Evolutionary conservation across 345 rosid genomes (phyloP).

Genomic region (Salix udensis): DNA sequence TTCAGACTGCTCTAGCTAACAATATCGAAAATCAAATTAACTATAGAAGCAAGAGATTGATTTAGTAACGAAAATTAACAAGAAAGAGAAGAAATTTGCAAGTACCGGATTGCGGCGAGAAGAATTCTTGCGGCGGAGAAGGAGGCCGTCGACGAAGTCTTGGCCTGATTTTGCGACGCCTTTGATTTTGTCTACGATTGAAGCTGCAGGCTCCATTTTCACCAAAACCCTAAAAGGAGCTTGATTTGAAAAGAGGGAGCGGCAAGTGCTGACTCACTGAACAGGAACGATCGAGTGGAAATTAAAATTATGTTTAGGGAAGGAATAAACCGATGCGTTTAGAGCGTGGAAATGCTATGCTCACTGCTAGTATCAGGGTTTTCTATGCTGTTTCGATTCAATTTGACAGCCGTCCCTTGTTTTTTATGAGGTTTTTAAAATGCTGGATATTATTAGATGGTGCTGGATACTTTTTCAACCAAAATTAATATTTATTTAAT

Average conservation of each 20-base stretch:
- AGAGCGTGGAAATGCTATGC: neutral
- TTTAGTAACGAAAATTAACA: neutral
- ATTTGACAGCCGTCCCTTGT: conserved; percentile 1
- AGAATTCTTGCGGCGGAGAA: conserved; percentile 32
- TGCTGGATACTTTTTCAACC: too few relatives aligned
- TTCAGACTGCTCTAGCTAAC: too few relatives aligned
- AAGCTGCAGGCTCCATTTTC: conserved; percentile 54
- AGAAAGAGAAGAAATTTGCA: neutral
- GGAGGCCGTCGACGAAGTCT: conserved; percentile 39
- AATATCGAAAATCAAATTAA: neutral
- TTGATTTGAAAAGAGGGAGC: conserved; percentile 9
- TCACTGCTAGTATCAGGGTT: neutral
- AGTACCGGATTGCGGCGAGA: conserved; percentile 65
- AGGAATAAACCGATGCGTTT: neutral
- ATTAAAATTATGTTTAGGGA: too few relatives aligned
- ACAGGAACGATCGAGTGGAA: too few relatives aligned
- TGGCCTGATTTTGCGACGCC: conserved; percentile 47
- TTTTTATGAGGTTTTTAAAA: too few relatives aligned
- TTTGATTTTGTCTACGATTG: conserved; percentile 46
- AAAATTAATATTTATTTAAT: too few relatives aligned
- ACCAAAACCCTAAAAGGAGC: conserved; percentile 3
- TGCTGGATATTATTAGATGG: too few relatives aligned
- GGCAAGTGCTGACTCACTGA: neutral
- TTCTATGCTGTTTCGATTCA: neutral
- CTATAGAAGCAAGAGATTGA: neutral